Evolutionary conservation across 2,329 filamentous ascomycete genomes (phyloP), one percentile per base, ranked within the genome.

Genomic region (Aspergillus intermedius): DNA sequence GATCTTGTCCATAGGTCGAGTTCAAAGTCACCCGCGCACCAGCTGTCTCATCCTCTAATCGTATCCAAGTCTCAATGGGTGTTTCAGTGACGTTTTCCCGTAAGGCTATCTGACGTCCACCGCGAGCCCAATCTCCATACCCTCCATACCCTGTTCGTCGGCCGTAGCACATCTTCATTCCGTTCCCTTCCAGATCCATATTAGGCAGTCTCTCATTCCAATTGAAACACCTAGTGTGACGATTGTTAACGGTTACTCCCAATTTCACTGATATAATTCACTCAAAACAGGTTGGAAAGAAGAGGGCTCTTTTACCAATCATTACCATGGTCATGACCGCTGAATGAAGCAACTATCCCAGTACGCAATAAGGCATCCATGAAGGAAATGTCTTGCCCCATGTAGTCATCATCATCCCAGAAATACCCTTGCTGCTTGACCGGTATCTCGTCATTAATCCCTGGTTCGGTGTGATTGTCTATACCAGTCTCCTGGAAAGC

Each of bases 61-160:
- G 72, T 34, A 84, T 78, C 75, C 81, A 86, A 0, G 80, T 84
- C 30, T 82, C 64, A 34, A 73, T 72, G 17, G 67, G 55, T 54
- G 21, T 15, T 13, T n/a, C 5, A 58, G 57, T 13, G 80, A 58
- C 19, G 63, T 68, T 60, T 37, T 77, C 68, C 2, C 73, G 66
- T 1, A 84, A 54, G 2, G 73, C 55, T 10, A 86, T 66, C 55
- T 84, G 78, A 1, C 82, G 71, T 4, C 76, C 74, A 1, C 84
- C 84, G 0, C 84, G 77, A 8, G 77, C 76, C 79, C 79, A 86
- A 42, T 73, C 72, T 0, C 83, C 81, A 55, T 88, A 88, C 0
- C 85, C 84, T 0, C 84, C 85, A 48, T 87, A 87, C 0, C 85
- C 84, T 0, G 81, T 77, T 55, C 84, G 83, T 54, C 85, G 79